Evolutionary conservation across 345 rosid genomes (phyloP).

Genomic region (Bruguiera sexangula): DNA sequence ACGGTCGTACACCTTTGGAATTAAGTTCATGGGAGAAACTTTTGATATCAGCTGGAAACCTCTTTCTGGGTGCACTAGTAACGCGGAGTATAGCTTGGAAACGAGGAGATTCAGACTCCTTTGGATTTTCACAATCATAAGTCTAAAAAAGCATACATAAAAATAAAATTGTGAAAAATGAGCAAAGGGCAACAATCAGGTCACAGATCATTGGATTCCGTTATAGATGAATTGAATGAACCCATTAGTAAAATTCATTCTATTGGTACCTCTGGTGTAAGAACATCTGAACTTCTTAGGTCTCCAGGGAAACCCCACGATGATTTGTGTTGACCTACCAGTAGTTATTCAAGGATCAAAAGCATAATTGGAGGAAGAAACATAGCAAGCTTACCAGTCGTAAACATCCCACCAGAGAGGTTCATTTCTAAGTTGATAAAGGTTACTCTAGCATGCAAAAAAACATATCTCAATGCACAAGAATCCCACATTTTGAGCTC

Average conservation of each 20-base stretch:
- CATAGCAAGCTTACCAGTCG: conserved; percentile 2
- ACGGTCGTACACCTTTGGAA: conserved; percentile 96
- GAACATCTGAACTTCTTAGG: conserved; percentile 66
- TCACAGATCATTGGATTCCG: not conserved
- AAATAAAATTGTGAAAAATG: conserved; percentile 17
- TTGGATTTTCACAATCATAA: conserved; percentile 71
- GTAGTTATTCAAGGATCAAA: conserved; percentile 27
- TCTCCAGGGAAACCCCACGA: conserved; percentile 55
- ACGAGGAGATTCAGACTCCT: conserved; percentile 99
- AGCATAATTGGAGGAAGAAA: conserved; percentile 17
- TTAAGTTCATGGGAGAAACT: conserved; percentile 99
- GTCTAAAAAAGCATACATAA: conserved; percentile 39
- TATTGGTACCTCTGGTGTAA: conserved; percentile 84
- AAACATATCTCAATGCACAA: no score
- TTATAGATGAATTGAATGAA: conserved; percentile 16
- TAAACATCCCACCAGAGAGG: not conserved
- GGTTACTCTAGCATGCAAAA: not conserved
- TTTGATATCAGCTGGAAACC: conserved; percentile 92
- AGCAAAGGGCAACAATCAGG: conserved; percentile 6
- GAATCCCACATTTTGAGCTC: no score
- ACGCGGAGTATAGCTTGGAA: conserved; percentile 95
- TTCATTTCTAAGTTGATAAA: not conserved
- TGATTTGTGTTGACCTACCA: conserved; percentile 48
- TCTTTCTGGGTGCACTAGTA: conserved; percentile 94
- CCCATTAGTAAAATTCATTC: conserved; percentile 13